Evolutionary conservation across 805 yeast species (phyloP).

Genomic region (Monosporozyma yasuniensis): DNA sequence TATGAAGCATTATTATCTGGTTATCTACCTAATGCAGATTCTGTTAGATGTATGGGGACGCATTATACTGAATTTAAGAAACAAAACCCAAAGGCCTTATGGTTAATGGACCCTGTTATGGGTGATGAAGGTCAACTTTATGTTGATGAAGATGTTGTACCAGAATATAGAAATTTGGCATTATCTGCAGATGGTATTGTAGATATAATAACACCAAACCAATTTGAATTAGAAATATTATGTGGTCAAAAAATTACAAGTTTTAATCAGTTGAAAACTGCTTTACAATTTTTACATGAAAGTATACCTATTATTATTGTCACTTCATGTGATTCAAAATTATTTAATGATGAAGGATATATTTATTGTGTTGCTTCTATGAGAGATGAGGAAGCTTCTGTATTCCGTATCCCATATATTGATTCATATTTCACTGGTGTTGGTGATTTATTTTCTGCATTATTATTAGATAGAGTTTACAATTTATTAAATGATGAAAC

Average conservation of each 20-base stretch:
- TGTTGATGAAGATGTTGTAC: constrained; percentile 51
- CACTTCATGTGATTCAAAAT: constrained; percentile 18
- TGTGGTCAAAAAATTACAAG: constrained; percentile 41
- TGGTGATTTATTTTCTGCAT: constrained; percentile 83
- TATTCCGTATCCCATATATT: constrained; percentile 45
- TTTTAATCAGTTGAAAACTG: constrained; percentile 34
- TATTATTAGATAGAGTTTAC: constrained; percentile 55
- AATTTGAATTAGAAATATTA: constrained; percentile 75
- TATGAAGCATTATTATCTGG: constrained; percentile 60
- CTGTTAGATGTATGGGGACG: constrained; percentile 38
- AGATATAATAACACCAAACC: constrained; percentile 81
- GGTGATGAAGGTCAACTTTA: constrained; percentile 70
- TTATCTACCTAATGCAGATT: constrained; percentile 50
- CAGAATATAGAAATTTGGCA: constrained; percentile 39
- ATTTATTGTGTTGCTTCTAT: constrained; percentile 42
- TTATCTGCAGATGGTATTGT: constrained; percentile 41
- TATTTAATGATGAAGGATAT: constrained; percentile 20
- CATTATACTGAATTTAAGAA: constrained; percentile 33
- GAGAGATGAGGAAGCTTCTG: constrained; percentile 15
- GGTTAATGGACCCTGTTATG: constrained; percentile 72
- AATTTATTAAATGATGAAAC: constrained; percentile 11
- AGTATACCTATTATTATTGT: constrained; percentile 20
- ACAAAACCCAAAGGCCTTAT: constrained; percentile 31
- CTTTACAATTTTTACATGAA: constrained; percentile 42
- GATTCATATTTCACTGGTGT: constrained; percentile 90